Evolutionary conservation across 176 grass and related monocot species (phyloP), one percentile per base, ranked within the genome.

Genomic region (Pontederia paniculata): DNA sequence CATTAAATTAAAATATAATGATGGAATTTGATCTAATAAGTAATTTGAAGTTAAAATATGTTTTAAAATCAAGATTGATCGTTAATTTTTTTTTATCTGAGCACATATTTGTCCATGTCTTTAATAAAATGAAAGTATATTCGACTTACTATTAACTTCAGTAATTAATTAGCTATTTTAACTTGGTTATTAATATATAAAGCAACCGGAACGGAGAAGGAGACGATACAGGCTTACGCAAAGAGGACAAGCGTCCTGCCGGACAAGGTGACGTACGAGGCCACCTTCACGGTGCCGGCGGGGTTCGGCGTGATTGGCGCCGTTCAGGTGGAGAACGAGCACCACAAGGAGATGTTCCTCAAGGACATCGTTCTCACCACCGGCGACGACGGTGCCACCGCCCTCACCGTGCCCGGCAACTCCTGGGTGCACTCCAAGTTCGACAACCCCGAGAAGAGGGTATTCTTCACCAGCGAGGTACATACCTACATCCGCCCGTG

Each of bases 351-450:
- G 76, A 75, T 83, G 66, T 95, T 59, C 57, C 61, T 95, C 65
- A 63, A 45, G 55, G 62, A 78, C 9, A 86, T 95, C 56, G 69
- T 76, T 16, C 78, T 95, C 42, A n/a, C 70, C 25, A 73, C 65
- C 20, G 75, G 28, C 43, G 73, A 12, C 50, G 84, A 82, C 17
- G 55, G 41, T 5, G 21, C 50, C 60, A 55, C 45, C 22, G 51
- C 75, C 28, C 10, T 78, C 25, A 71, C 70, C 43, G 60, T 96
- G 20, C 74, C 74, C 55, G 85, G 86, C 54, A 52, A 69, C 43
- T 96, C 90, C 8, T 96, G 90, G 90, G 48, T 86, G 41, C 82
- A 83, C 57, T 83, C 90, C 70, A 96, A 89, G 76, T 86, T 86
- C 45, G 82, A 83, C 57, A 78, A 81, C 52, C 62, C 73, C 1